Conservation (phyloP, 2,329 filamentous ascomycete genomes). For the Trichoderma sp. region DNA sequence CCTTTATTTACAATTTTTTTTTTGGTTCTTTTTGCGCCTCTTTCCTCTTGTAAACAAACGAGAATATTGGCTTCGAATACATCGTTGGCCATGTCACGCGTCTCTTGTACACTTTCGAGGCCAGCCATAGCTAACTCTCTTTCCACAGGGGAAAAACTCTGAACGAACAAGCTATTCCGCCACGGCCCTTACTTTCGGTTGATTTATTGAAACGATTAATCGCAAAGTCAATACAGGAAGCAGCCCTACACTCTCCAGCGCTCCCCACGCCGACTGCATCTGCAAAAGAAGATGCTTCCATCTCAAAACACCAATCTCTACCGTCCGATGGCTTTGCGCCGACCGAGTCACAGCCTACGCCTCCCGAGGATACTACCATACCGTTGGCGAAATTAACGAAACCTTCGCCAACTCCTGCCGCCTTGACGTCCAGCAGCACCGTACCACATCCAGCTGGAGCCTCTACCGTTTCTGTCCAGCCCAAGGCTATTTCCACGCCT, state of each 20-base stretch:
- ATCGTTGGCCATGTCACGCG: constrained; percentile 25
- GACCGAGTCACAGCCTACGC: not conserved
- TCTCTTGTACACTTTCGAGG: not conserved
- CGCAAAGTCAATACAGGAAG: constrained; percentile 37
- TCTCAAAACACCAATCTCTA: constrained; percentile 29
- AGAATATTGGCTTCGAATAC: constrained; percentile 24
- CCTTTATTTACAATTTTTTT: constrained; percentile 26
- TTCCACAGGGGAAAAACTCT: constrained; percentile 47
- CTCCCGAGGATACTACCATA: not conserved
- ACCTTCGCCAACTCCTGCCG: not conserved
- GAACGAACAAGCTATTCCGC: constrained; percentile 58
- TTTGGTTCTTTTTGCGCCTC: constrained; percentile 13
- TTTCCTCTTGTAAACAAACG: constrained; percentile 28
- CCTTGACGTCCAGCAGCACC: not conserved
- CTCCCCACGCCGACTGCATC: constrained; percentile 27
- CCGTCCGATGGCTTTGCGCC: constrained; percentile 24
- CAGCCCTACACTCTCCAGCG: constrained; percentile 28
- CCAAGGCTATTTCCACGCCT: not conserved
- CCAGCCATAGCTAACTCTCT: constrained; percentile 33
- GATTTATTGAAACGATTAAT: constrained; percentile 49
- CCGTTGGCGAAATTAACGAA: constrained; percentile 3
- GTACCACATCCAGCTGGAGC: not conserved
- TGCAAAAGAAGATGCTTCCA: constrained; percentile 26
- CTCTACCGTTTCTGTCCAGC: not conserved
- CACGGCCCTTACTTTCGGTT: constrained; percentile 51